Base-by-base conservation (phyloP, 2,329 filamentous ascomycete genomes). In the Cordyceps sp. region DNA sequence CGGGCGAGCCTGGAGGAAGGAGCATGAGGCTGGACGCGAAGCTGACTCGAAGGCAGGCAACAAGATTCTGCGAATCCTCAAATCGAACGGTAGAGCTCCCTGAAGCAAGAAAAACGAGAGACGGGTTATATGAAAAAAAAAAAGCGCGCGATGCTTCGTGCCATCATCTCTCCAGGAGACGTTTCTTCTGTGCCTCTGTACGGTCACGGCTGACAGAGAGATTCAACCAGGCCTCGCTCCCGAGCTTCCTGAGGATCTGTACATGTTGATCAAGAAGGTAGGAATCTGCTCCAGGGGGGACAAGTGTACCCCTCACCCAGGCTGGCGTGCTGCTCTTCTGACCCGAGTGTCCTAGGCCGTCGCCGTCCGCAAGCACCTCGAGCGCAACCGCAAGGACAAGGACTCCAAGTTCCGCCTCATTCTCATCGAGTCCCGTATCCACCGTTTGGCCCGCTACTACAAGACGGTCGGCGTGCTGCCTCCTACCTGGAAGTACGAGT, bases 361-460 rank as follows among this genome's bases (percentile, higher is more conserved):
- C 53, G 80, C 86, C 59, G 90, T 98, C 70, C 88, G 90, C 71
- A 98, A 98, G 83, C 92, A 98, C 70, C 84, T 98, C 50, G 85
- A 94, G 78, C 84, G 84, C 68, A 98, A 98, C 80, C 88, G 90
- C 69, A 98, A 98, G 78, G 90, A 98, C 76, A 93, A 85, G 74
- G 90, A 98, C 75, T 83, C 79, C 73, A 98, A 98, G 76, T 98
- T 98, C 83, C 88, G 90, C 60, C 83, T 98, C 47, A 98, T 98
- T 88, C 81, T 98, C 53, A 93, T 98, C 68, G 90, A 98, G 76
- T 96, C 90, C 61, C 84, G 92, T 68, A 96, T 98, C 67, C 90
- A 98, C 81, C 88, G 90, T 71, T 81, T 98, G 50, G 90, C 85
- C 59, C 81, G 90, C 52, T 96, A 96, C 81, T 98, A 96, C 83